phyloP scores from a whole-genome alignment of 306 rosid genomes.

The Chamaecrista fasciculata region DNA sequence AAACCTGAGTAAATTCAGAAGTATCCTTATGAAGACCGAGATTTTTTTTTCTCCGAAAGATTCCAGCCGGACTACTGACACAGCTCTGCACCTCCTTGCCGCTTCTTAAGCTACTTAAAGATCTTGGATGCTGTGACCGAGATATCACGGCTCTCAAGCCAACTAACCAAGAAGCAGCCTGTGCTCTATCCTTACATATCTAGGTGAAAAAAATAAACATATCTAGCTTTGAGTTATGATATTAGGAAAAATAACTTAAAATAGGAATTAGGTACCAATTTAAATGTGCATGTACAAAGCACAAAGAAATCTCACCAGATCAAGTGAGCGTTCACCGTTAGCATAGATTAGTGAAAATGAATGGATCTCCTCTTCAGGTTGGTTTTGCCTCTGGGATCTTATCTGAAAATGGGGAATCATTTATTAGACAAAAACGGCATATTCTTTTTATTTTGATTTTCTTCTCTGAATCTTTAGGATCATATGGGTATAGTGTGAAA shows the following conservation, averaged over 20 bases:
- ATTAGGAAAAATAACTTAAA: not conserved
- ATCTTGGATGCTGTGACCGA: constrained; percentile 44
- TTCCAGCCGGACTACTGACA: constrained; percentile 81
- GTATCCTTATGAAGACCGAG: constrained; percentile 72
- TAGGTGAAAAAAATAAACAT: constrained; percentile 28
- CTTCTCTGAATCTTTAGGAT: constrained; percentile 17
- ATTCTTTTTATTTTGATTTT: constrained; percentile 19
- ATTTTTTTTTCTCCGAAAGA: constrained; percentile 68
- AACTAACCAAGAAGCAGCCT: constrained; percentile 73
- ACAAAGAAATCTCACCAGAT: constrained; percentile 54
- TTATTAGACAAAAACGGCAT: constrained; percentile 22
- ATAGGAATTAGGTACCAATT: not conserved
- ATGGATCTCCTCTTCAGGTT: constrained; percentile 54
- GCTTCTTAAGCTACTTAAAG: constrained; percentile 51
- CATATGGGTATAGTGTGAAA: constrained; percentile 19
- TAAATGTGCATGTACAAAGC: constrained; percentile 1
- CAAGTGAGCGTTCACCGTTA: constrained; percentile 69
- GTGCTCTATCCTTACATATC: constrained; percentile 83
- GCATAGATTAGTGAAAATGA: constrained; percentile 72
- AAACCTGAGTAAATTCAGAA: constrained; percentile 72
- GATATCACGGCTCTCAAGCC: constrained; percentile 72
- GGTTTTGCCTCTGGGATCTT: constrained; percentile 53
- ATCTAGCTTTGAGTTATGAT: constrained; percentile 12
- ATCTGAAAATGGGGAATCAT: constrained; percentile 46
- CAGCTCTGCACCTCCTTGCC: constrained; percentile 74